Evolutionary conservation across 495 filamentous ascomycete species (phyloP), one percentile per base, ranked within the genome.

Genomic region (Penicillium subrubescens): DNA sequence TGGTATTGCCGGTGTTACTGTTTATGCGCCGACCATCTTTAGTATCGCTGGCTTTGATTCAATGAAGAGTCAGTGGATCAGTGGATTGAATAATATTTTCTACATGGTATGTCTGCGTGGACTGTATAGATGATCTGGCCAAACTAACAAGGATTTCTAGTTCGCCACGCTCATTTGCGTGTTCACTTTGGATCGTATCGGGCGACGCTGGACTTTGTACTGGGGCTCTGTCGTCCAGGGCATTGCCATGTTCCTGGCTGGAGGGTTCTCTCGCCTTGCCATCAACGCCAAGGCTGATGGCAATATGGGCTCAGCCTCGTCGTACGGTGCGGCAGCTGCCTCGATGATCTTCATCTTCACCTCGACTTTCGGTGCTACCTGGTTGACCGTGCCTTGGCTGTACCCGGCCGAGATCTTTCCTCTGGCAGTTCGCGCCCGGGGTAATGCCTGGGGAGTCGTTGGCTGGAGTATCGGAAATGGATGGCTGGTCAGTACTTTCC

Each of bases 351-450:
- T 89, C 73, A 79, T 92, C 31, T 91, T 87, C 69, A 90, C 88
- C 5, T 82, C 82, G 6, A 80, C 88, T 1, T 92, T 92, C 63
- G 88, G 88, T 29, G 89, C 88, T 0, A 89, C 89, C 2, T 92
- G 89, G 89, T 72, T 92, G 12, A 90, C 87, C 0, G 88, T 89
- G 3, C 88, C 88, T 0, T 90, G 87, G 88, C 66, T 90, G 5
- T 91, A 91, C 61, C 88, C 88, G 0, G 87, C 88, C 17, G 89
- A 92, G 67, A 91, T 91, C 57, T 90, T 91, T 74, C 89, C 89
- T 0, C 73, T 91, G 19, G 82, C 87, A 29, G 84, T 90, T 11
- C 84, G 89, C 27, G 89, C 88, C 5, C 86, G 87, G 34, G 89
- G 89, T 21, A 91, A 90, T 54, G 87, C 89, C n/a, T 90, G 88